Conservation (phyloP, 805 yeast genomes). For the Saccharomycopsis amapae region DNA sequence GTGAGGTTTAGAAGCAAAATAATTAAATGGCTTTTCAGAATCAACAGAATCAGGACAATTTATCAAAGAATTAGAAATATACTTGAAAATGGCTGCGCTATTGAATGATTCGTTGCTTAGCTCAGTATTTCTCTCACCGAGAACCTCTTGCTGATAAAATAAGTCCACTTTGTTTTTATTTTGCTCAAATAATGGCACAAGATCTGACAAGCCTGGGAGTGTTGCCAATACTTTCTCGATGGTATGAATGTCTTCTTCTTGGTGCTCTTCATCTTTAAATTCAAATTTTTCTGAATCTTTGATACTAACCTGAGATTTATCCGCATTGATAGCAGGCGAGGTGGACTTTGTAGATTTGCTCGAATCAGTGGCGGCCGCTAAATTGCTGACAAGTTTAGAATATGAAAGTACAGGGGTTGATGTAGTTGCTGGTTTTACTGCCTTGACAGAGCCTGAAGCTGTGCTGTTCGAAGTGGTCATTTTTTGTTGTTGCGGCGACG, state of each 20-base stretch:
- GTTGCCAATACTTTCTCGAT: slow-evolving; percentile 8
- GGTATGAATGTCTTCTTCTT: too few species aligned
- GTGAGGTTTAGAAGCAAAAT: slow-evolving; percentile 73
- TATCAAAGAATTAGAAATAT: slow-evolving; percentile 69
- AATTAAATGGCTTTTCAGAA: slow-evolving; percentile 68
- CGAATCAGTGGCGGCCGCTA: slow-evolving; percentile 25
- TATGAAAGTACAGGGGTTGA: slow-evolving; percentile 25
- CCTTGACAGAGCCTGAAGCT: slow-evolving; percentile 18
- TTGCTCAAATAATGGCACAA: slow-evolving; percentile 27
- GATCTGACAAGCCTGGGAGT: slow-evolving; percentile 24
- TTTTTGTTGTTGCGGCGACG: slow-evolving; percentile 22
- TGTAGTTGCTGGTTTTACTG: slow-evolving; percentile 22
- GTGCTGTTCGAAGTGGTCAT: slow-evolving; percentile 23
- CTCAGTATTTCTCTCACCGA: neutral
- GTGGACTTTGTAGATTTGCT: too few species aligned
- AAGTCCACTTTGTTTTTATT: slow-evolving; percentile 26
- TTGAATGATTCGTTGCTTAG: neutral
- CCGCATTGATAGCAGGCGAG: too few species aligned
- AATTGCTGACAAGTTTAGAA: slow-evolving; percentile 25
- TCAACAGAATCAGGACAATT: slow-evolving; percentile 93
- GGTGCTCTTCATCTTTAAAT: slow-evolving; percentile 8
- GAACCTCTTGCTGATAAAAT: slow-evolving; percentile 17
- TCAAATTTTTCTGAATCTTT: too few species aligned
- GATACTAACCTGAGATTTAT: too few species aligned
- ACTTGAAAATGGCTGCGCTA: slow-evolving; percentile 40